Conservation (phyloP, 2,329 filamentous ascomycete species). For the Colletotrichum zoysiae region DNA sequence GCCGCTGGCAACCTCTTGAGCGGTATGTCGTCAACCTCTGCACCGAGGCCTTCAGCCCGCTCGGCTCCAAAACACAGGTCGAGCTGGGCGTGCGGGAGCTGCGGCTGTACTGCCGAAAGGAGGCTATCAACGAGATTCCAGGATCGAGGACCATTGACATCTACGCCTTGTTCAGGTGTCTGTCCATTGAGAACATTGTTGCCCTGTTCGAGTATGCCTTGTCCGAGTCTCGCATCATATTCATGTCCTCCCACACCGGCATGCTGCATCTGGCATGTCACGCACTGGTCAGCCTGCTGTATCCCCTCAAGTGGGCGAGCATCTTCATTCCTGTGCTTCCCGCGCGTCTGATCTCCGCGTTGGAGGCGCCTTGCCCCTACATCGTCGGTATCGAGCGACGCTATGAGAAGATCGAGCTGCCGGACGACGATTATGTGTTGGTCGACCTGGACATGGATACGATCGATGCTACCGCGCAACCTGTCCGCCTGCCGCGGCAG, state of each 20-base stretch:
- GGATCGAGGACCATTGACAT: constrained; percentile 92
- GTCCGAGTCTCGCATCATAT: constrained; percentile 93
- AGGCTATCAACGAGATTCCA: constrained; percentile 92
- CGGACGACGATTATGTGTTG: constrained; percentile 94
- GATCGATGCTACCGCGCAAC: constrained; percentile 85
- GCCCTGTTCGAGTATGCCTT: constrained; percentile 93
- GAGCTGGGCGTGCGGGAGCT: constrained; percentile 91
- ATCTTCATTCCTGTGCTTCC: constrained; percentile 95
- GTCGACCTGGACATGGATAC: constrained; percentile 93
- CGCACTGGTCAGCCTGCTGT: constrained; percentile 86
- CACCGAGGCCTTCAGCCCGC: constrained; percentile 91
- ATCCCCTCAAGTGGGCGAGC: constrained; percentile 92
- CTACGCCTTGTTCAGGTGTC: constrained; percentile 89
- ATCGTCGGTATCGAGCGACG: constrained; percentile 95
- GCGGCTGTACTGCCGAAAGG: constrained; percentile 91
- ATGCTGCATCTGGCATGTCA: constrained; percentile 96
- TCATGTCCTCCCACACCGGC: constrained; percentile 93
- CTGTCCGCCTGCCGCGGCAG: constrained; percentile 85
- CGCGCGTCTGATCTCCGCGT: constrained; percentile 85
- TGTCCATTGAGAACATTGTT: constrained; percentile 93
- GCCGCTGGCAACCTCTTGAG: constrained; percentile 96
- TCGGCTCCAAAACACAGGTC: constrained; percentile 95
- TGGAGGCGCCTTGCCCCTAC: constrained; percentile 96
- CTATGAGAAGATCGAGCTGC: constrained; percentile 87
- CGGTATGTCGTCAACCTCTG: constrained; percentile 97